These are phyloP conservation scores for Leishmania gerbilli DNA, from an alignment of 208 protist species.

Conservation along the genomic window DNA sequence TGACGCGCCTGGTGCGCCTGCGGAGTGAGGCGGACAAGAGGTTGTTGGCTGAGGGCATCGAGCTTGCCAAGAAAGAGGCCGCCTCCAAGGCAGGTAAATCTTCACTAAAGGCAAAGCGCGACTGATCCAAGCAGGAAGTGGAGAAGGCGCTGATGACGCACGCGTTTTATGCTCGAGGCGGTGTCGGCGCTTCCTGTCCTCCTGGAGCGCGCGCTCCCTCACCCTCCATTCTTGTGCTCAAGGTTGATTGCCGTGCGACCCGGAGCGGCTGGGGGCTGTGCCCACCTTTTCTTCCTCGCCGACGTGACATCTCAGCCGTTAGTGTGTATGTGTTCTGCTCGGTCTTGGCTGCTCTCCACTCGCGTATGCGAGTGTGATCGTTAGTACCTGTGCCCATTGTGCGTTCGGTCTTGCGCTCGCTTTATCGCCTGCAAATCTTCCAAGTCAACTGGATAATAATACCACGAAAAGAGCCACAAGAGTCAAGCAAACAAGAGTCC, in stretches of 20 bases:
- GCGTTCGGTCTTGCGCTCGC: not conserved
- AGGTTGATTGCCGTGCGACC: not conserved
- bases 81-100: conserved; percentile 8
- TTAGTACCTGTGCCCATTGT: not conserved
- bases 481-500: not conserved
- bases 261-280: not conserved
- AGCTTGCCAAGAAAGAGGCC: conserved; percentile 1
- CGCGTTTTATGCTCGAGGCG: not conserved
- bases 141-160: not conserved
- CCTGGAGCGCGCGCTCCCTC: not conserved
- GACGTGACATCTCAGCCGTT: not conserved
- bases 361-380: not conserved
- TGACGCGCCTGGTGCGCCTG: conserved; percentile 26
- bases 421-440: not conserved
- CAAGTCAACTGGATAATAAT: not conserved
- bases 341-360: not conserved
- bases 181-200: not conserved
- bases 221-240: not conserved
- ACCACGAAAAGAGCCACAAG: not conserved
- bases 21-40: conserved; percentile 12
- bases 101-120: conserved; percentile 6
- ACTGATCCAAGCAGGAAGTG: not conserved
- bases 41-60: conserved; percentile 13
- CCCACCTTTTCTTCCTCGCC: not conserved
- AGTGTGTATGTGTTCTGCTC: not conserved